These are phyloP conservation scores for Syzygium grande DNA, from an alignment of 345 rosid genomes.

Conservation along the genomic window DNA sequence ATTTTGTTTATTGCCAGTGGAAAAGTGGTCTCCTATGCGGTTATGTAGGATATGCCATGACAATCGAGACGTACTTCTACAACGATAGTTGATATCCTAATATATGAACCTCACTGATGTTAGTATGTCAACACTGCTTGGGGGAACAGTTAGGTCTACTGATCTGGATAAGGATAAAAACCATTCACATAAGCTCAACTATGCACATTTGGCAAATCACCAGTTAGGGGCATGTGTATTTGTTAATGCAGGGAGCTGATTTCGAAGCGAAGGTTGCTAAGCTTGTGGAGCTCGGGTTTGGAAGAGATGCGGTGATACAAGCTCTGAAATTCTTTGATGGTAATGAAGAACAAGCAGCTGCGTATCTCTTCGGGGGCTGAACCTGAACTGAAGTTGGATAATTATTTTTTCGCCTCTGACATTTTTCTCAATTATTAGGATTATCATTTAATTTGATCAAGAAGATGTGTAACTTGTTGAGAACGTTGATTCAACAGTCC, in stretches of 20 bases:
- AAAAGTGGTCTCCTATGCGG: background rate
- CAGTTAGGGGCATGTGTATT: background rate
- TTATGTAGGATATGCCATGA: background rate
- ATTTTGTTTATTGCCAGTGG: background rate
- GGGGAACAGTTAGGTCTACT: background rate
- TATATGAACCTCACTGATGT: background rate
- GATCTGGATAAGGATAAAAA: background rate
- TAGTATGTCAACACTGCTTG: background rate
- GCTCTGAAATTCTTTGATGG: conserved; percentile 81
- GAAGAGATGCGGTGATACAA: conserved; percentile 71
- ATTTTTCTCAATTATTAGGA: background rate
- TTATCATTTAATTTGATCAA: background rate
- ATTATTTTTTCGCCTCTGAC: background rate
- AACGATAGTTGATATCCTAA: background rate
- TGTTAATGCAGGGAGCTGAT: conserved; percentile 48
- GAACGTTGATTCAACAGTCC: background rate
- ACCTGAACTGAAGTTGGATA: background rate
- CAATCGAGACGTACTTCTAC: background rate
- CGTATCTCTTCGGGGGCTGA: conserved; percentile 87
- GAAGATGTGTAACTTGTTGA: background rate
- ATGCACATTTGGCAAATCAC: background rate
- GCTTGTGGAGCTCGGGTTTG: conserved; percentile 86
- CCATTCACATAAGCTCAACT: background rate
- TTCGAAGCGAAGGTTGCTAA: conserved; percentile 86
- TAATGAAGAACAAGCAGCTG: conserved; percentile 96